Evolutionary conservation across 306 rosid genomes (phyloP).

Genomic region (Trichosanthes cucumerina): DNA sequence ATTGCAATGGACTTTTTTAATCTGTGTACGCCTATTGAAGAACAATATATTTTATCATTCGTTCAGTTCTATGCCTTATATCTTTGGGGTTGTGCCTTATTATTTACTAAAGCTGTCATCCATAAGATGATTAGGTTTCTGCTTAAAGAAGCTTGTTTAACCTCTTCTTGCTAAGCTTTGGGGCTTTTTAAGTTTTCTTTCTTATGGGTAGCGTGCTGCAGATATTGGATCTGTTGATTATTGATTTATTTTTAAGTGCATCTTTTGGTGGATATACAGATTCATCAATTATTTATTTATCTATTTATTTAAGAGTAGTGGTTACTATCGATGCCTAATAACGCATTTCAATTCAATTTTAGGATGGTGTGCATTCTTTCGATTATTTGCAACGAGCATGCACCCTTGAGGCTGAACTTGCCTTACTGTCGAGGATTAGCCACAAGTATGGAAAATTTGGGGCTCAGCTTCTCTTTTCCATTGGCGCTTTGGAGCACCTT

Average conservation of each 20-base stretch:
- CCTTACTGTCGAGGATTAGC: slow-evolving; percentile 66
- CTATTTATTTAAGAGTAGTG: neutral
- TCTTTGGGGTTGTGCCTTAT: neutral
- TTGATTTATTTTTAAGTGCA: neutral
- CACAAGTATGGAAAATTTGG: slow-evolving; percentile 91
- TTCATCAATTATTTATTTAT: neutral
- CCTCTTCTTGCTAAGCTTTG: neutral
- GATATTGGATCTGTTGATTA: neutral
- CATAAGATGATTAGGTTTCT: neutral
- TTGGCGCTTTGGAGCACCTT: slow-evolving; percentile 78
- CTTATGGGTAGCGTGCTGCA: neutral
- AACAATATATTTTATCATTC: neutral
- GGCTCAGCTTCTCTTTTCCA: slow-evolving; percentile 75
- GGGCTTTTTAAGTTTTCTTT: neutral
- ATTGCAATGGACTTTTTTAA: neutral
- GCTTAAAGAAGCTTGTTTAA: neutral
- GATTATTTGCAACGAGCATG: slow-evolving; percentile 79
- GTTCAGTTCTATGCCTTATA: neutral
- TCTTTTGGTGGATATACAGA: neutral
- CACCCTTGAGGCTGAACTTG: slow-evolving; percentile 82
- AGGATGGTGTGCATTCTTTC: slow-evolving; percentile 75
- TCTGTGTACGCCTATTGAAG: neutral
- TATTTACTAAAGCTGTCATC: neutral
- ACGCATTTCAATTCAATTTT: slow-evolving; percentile 9
- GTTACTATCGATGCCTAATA: neutral